Evolutionary conservation across 352 stramenopile genomes (phyloP).

Genomic region (Detonula confervacea): DNA sequence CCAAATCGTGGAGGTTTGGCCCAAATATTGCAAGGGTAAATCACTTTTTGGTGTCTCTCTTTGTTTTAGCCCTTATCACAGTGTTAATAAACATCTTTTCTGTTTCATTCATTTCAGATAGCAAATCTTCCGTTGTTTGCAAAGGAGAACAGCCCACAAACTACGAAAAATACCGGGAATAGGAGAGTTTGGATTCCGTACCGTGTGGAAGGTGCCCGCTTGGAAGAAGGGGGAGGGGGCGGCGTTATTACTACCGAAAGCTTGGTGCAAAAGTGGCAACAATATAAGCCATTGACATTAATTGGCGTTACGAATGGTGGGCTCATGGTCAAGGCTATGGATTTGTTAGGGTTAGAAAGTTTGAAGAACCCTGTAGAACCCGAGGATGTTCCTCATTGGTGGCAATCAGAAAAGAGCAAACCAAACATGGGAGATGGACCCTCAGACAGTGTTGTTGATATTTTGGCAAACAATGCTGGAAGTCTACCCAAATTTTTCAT

Average conservation of each 20-base stretch:
- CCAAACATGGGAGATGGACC: neutral
- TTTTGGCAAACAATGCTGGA: neutral
- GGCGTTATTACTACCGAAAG: conserved; percentile 21
- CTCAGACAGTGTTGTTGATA: neutral
- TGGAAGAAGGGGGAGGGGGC: conserved; percentile 17
- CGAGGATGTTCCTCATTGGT: neutral
- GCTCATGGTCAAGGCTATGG: neutral
- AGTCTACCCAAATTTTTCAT: conserved; percentile 47
- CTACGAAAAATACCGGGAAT: conserved; percentile 15
- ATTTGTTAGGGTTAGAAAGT: conserved; percentile 23
- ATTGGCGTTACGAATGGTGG: conserved; percentile 5
- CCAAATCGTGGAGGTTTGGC: conserved; percentile 63
- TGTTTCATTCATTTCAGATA: too few relatives aligned
- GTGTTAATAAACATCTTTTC: too few relatives aligned
- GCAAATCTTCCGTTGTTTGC: conserved; percentile 63
- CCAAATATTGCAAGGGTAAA: conserved; percentile 38
- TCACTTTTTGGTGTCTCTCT: too few relatives aligned
- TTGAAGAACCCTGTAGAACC: conserved; percentile 8
- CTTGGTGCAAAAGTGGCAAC: conserved; percentile 25
- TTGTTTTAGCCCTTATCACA: too few relatives aligned
- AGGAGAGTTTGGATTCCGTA: conserved; percentile 46
- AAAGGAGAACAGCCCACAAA: conserved; percentile 57
- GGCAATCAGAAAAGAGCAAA: neutral
- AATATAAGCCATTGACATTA: conserved; percentile 18
- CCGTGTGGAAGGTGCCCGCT: conserved; percentile 35